Evolutionary conservation across 2,329 filamentous ascomycete genomes (phyloP), one percentile per base, ranked within the genome.

Genomic region (Colletotrichum neosansevieriae): DNA sequence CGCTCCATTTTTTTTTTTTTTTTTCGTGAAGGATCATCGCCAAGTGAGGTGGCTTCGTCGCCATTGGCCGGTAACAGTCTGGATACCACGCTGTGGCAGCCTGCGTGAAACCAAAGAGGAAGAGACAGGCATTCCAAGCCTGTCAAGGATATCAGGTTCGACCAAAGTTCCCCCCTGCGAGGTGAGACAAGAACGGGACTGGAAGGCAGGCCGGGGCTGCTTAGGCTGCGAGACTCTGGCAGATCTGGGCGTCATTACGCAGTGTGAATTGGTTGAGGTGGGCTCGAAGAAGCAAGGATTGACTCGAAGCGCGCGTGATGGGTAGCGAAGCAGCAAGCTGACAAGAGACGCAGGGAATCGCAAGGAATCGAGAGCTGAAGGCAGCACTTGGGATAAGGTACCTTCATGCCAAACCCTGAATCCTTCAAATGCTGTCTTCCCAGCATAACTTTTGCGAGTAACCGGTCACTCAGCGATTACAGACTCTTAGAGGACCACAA

Each of bases 11-110:
- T 10, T 38, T n/a, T n/a, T n/a, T n/a, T n/a, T n/a, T n/a, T n/a
- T n/a, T n/a, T n/a, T n/a, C 32, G 12, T 56, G 54, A 49, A 59
- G 61, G 61, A 68, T 68, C 61, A 50, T 59, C 54, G 32, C 34
- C 40, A 44, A 21, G 29, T 56, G 54, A 58, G 40, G 54, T 65
- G 40, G 65, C 54, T 56, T 49, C 17, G 34, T n/a, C 13, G 10
- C 53, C n/a, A 68, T 47, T 68, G 65, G 65, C 15, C 42, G 21
- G 49, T 24, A 9, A 11, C 9, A 34, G 17, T 10, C n/a, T 53
- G 19, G 24, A 17, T 54, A 49, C 54, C n/a, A 59, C 60, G 54
- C 32, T 65, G 60, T 45, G 19, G 32, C 12, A 24, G 36, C 40
- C 36, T 44, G 29, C 13, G 29, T 45, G 53, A 45, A 57, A 36